Evolutionary conservation across 768 basidiomycete species (phyloP), one percentile per base, ranked within the genome.

Genomic region (Boletus rubropictus): DNA sequence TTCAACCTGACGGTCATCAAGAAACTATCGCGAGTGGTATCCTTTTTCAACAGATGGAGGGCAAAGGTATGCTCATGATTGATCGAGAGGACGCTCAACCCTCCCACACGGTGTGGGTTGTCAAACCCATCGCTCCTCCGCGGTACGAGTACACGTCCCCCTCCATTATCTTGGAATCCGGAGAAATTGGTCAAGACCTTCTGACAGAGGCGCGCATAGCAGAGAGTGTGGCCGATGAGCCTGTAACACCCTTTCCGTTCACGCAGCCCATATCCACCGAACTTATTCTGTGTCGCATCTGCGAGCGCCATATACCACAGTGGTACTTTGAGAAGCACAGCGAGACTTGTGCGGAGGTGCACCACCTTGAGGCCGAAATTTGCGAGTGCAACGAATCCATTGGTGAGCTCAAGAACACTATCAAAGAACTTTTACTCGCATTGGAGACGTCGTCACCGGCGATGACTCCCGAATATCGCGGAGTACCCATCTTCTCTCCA

Each of bases 251-350:
- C 3, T 88, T 94, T 65, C 86, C 89, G 7, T 82, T 86, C 64
- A 72, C 74, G 36, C 79, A 82, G 18, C 82, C 86, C 20, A 86
- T 98, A 68, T 85, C 82, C 60, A 82, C 79, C 21, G 81, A 89
- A 50, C 82, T 79, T 24, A 89, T 98, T 42, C 76, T 99, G 18
- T 98, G 96, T 70, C 88, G 96, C 25, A 99, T 99, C 52, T 99
- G 96, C 73, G 96, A 99, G 69, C 83, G 87, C 61, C 84, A 88
- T 56, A 88, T 98, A 48, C 94, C 95, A 3, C 89, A 95, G 51
- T 99, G 96, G 96, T 99, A 93, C 72, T 99, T 99, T 65, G 96
- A 98, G 72, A 98, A 97, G 72, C 96, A 99, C 72, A 98, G 92
- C 77, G 96, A 99, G 69, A 98, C 94, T 10, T 99, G 96, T 58